Base-by-base conservation (phyloP, 345 rosid genomes). In the Acer campestre region DNA sequence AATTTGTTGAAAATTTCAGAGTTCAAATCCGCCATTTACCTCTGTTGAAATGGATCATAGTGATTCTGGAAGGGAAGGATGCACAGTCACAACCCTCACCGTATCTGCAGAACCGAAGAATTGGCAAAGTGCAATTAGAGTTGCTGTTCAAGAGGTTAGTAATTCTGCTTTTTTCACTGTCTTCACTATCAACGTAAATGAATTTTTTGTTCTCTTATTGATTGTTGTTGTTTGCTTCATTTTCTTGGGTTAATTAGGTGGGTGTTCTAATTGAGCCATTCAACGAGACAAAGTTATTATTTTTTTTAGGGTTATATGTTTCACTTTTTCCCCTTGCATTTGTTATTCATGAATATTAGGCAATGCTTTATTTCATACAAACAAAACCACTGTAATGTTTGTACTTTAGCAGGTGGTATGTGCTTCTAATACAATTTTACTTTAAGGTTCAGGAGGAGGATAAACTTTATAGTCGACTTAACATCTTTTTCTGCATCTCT, bases 11-110 rank as follows among this genome's bases (percentile, higher is more conserved):
- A 73, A 74, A 74, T 92, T 82, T 77, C 95, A 93, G 99, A 97
- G 98, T 89, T 97, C 99, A 72, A 93, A 97, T 85, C 99, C 98
- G 0, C 99, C 98, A 17, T 97, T 94, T 85, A 94, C 99, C 13
- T 97, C 98, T 51, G 92, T 97, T 79, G 99, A 97, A 85, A 84
- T 97, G 90, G 99, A 97, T 85, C 99, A 97, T 84, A 94, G 99
- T 83, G 99, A 97, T 81, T 97, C 99, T 11, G 99, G 99, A 82
- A 91, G 99, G 86, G 98, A 97, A 86, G 97, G 97, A 68, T 97
- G 99, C 91, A 97, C 98, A 29, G 99, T 97, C 74, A 97, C 99
- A 56, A 97, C 99, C 76, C 98, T 97, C 74, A 97, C 99, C 66
- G 93, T 97, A 61, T 91, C 98, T 20, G 99, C 99, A 75, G 99